Conservation (phyloP, 352 stramenopile genomes). For the Phytophthora uliginosa region DNA sequence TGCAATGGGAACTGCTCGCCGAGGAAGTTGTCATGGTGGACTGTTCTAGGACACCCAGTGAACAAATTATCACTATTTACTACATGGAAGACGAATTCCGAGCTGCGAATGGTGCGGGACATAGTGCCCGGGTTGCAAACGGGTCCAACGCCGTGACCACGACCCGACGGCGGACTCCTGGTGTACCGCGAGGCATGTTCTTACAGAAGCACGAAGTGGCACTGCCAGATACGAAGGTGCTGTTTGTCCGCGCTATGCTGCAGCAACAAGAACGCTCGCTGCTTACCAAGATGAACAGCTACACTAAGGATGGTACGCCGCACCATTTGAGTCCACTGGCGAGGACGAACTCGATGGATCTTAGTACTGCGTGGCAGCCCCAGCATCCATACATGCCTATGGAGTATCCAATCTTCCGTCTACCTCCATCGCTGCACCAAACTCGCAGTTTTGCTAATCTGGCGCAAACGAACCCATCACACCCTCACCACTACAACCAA, state of each 20-base stretch:
- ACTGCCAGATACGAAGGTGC: constrained; percentile 76
- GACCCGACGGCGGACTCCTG: constrained; percentile 44
- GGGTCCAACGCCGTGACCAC: constrained; percentile 33
- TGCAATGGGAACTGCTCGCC: constrained; percentile 83
- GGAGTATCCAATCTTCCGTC: constrained; percentile 79
- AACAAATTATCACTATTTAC: constrained; percentile 63
- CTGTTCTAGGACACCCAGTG: constrained; percentile 45
- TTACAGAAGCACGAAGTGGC: constrained; percentile 82
- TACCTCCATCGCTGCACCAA: constrained; percentile 48
- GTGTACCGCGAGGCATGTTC: constrained; percentile 68
- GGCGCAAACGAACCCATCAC: constrained; percentile 25
- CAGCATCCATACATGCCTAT: constrained; percentile 43
- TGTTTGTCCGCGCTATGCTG: constrained; percentile 89
- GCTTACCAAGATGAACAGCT: constrained; percentile 69
- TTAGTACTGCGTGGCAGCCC: constrained; percentile 50
- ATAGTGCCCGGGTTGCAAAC: constrained; percentile 20
- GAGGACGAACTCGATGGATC: constrained; percentile 57
- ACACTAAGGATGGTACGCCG: constrained; percentile 31
- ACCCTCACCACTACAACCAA: constrained; percentile 15
- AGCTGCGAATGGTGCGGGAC: constrained; percentile 35
- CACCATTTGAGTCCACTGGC: constrained; percentile 34
- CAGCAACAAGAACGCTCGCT: constrained; percentile 87
- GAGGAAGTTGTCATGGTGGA: constrained; percentile 87
- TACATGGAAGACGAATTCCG: constrained; percentile 83
- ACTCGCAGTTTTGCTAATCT: constrained; percentile 53